Percentiles rank a stretch among this genome's conserved stretches.
phyloP scores from a whole-genome alignment of 345 rosid genomes.

The Murraya paniculata region DNA sequence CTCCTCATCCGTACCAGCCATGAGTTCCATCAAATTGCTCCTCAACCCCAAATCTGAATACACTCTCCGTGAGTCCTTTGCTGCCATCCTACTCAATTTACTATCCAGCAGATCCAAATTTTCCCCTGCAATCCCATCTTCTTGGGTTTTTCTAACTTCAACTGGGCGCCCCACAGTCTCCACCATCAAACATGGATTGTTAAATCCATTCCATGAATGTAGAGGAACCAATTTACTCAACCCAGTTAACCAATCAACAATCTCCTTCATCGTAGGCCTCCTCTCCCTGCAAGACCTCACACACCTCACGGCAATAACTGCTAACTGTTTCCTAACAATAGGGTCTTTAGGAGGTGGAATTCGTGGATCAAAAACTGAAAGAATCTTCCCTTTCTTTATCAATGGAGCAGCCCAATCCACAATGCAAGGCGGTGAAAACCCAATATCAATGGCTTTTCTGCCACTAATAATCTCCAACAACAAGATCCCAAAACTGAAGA shows the following conservation, averaged over 20 bases:
- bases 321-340: constrained; percentile 72
- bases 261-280: constrained; percentile 85
- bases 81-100: constrained; percentile 21
- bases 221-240: constrained; percentile 73
- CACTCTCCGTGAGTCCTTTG: constrained; percentile 50
- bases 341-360: constrained; percentile 64
- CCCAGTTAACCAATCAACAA: constrained; percentile 74
- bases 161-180: constrained; percentile 84
- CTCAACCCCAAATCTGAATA: constrained; percentile 74
- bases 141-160: constrained; percentile 36
- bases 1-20: constrained; percentile 46
- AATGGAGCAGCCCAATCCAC: constrained; percentile 98
- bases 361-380: constrained; percentile 73
- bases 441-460: constrained; percentile 89
- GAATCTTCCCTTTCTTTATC: constrained; percentile 79
- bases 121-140: constrained; percentile 23
- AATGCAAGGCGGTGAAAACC: constrained; percentile 84
- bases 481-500: constrained; percentile 96
- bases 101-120: constrained; percentile 33
- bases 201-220: constrained; percentile 87
- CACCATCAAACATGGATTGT: constrained; percentile 96
- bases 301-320: constrained; percentile 80
- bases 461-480: constrained; percentile 90
- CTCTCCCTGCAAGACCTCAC: constrained; percentile 97
- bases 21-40: constrained; percentile 72